Base-by-base conservation (phyloP, 2,329 filamentous ascomycete genomes). In the Bretziella fagacearum region DNA sequence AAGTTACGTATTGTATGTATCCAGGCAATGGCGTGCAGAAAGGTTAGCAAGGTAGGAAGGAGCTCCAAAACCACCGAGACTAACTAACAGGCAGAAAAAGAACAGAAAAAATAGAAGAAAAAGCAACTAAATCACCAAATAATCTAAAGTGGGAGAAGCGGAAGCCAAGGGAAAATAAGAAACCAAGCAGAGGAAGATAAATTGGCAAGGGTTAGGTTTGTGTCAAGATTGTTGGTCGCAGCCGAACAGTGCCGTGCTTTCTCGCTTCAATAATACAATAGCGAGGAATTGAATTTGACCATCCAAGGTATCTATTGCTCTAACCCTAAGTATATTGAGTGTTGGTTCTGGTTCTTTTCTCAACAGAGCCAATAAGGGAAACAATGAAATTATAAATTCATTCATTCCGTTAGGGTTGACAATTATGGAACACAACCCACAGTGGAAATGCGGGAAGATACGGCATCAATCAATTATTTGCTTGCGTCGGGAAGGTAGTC, bases 81-180 rank as follows among this genome's bases (percentile, higher is more conserved):
- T 23, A 15, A 7, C 6, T 20, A 15, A 23, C 4, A 10, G 22
- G 18, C 13, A 40, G 18, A 40, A 27, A 15, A 17, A 30, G 10
- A 36, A 6, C n/a, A 20, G 2, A 39, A 17, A 8, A 30, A n/a
- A 39, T 30, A 5, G 44, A 13, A 25, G 10, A 0, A 8, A 15
- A 18, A n/a, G 20, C 8, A n/a, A 29, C 10, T 32, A 37, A 11
- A 26, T 20, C 18, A 17, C 7, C 17, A 13, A 35, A 25, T 18
- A 23, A 26, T 15, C 26, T 11, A 30, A n/a, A 30, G 13, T 23
- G 40, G 11, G 26, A 33, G 6, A 22, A 5, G 25, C 36, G 18
- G 35, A 49, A 26, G 23, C 17, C 26, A 45, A 22, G 33, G 23
- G n/a, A 42, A 32, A 48, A 33, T 4, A 37, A 20, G 23, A 20